A percentile compares a stretch with the other conserved stretches of the same genome.
phyloP scores from a whole-genome alignment of 768 basidiomycete genomes.

The Rhizopogon rudus region DNA sequence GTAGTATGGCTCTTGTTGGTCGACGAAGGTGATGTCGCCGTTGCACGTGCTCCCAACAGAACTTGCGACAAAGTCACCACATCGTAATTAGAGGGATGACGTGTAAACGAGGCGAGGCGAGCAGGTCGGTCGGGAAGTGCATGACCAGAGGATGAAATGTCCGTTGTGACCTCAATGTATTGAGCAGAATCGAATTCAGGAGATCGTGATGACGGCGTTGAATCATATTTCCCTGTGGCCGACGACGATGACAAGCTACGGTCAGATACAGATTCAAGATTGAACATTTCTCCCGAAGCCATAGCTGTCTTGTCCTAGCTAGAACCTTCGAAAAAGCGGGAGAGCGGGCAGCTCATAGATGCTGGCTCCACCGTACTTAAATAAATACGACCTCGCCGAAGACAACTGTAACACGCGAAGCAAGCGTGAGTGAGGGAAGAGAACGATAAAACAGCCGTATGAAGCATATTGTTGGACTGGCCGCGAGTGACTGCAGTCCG shows the following conservation, averaged over 20 bases:
- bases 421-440: conserved; percentile 2
- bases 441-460: not conserved
- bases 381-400: not conserved
- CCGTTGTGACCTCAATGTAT: too few relatives aligned
- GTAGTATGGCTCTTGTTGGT: too few relatives aligned
- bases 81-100: not conserved
- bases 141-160: not conserved
- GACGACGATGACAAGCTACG: not conserved
- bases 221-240: not conserved
- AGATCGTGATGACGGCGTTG: not conserved
- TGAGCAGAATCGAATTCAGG: not conserved
- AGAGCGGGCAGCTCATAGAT: not conserved
- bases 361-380: not conserved
- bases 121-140: not conserved
- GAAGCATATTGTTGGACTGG: not conserved
- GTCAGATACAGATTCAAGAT: not conserved
- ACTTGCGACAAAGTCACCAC: too few relatives aligned
- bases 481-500: not conserved
- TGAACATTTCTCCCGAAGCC: not conserved
- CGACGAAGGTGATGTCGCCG: not conserved
- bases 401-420: not conserved
- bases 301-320: not conserved
- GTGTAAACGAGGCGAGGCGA: too few relatives aligned
- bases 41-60: too few relatives aligned
- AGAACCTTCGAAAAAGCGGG: not conserved